Percentiles rank a stretch among this genome's conserved stretches.
Conservation (phyloP, 768 basidiomycete genomes). For the Tulasnella sp. region DNA sequence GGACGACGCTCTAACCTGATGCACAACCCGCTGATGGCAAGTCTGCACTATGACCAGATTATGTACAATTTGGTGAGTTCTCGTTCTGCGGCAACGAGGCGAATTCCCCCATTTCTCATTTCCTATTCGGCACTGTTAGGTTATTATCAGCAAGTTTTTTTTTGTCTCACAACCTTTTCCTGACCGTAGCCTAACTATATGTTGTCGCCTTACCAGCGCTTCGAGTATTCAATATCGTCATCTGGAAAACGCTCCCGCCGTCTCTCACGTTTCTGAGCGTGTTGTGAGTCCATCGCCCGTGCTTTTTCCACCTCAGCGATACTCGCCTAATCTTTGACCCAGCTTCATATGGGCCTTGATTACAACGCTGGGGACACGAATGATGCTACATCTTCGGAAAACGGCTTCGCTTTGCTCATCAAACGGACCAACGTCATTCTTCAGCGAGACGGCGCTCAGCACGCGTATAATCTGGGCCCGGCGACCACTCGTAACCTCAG, state of each 20-base stretch:
- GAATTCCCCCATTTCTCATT: background rate
- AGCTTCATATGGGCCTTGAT: background rate
- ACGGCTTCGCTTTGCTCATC: background rate
- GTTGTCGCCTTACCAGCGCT: background rate
- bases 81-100: background rate
- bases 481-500: too few relatives aligned
- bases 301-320: background rate
- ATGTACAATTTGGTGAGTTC: background rate
- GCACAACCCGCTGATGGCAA: background rate
- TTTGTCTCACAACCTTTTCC: background rate
- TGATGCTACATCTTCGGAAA: background rate
- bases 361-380: background rate
- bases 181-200: background rate
- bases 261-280: background rate
- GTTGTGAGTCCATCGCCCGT: background rate
- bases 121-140: background rate
- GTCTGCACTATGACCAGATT: background rate
- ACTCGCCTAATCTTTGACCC: background rate
- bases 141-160: background rate
- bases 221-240: background rate
- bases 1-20: background rate
- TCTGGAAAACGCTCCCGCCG: background rate
- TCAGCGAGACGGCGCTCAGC: background rate
- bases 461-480: background rate
- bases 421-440: background rate